Evolutionary conservation across 1,284 basidiomycete genomes (phyloP).

Genomic region (Moesziomyces sp.): DNA sequence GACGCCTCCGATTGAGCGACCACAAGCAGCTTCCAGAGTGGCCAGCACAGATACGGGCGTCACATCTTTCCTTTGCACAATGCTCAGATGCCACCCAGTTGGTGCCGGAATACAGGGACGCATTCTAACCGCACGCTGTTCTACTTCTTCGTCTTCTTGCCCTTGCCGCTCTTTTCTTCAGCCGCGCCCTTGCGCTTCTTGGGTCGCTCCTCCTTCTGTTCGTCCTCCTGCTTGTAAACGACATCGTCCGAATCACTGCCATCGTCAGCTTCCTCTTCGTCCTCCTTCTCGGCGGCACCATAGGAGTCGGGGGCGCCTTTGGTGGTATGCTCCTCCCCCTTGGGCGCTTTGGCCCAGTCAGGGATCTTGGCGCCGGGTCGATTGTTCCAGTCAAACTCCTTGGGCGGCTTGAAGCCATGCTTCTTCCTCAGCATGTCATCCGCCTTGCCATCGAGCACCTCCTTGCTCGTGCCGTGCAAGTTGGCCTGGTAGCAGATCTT

Average conservation of each 20-base stretch:
- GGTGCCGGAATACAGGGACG: too few species aligned
- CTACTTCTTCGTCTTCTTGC: constrained; percentile 36
- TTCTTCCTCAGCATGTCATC: constrained; percentile 52
- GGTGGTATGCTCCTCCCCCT: constrained; percentile 28
- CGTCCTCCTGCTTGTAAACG: constrained; percentile 29
- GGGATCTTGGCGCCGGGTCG: constrained; percentile 45
- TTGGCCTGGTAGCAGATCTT: constrained; percentile 52
- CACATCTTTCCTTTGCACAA: constrained; percentile 14
- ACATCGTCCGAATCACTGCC: constrained; percentile 32
- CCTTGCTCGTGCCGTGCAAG: constrained; percentile 49
- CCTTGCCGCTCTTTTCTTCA: constrained; percentile 9
- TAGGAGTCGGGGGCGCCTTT: constrained; percentile 13
- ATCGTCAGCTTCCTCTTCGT: constrained; percentile 18
- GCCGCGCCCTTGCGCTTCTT: constrained; percentile 24
- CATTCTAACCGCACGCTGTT: background rate
- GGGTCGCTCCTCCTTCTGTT: constrained; percentile 31
- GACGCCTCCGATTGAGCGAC: constrained; percentile 51
- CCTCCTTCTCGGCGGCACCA: constrained; percentile 13
- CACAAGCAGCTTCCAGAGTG: constrained; percentile 42
- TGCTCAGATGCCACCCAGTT: background rate
- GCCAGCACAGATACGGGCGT: constrained; percentile 55
- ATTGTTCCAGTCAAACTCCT: constrained; percentile 36
- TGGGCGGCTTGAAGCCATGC: constrained; percentile 44
- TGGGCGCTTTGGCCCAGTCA: constrained; percentile 52
- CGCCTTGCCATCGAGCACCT: constrained; percentile 56